Conservation (phyloP, 305 asterid species). For the Rubia tinctorum region DNA sequence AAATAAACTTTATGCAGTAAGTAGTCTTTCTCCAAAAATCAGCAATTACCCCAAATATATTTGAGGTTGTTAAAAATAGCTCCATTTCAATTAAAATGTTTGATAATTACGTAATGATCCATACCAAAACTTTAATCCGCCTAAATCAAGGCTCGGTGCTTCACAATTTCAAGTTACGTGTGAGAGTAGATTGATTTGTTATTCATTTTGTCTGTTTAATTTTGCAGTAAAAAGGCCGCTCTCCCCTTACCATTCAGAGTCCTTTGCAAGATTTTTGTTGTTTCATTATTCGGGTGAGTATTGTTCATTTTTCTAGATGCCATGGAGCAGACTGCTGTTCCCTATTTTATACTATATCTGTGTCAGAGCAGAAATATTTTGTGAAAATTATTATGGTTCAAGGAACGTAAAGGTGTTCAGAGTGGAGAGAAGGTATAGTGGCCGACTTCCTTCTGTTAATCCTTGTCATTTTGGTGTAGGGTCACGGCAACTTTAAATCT, state of each 20-base stretch:
- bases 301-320: neutral
- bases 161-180: too few species aligned
- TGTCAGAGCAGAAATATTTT: neutral
- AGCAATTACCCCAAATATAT: too few species aligned
- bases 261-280: slow-evolving; percentile 42
- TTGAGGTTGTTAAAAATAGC: too few species aligned
- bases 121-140: too few species aligned
- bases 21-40: too few species aligned
- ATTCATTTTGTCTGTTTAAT: neutral
- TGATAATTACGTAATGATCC: too few species aligned
- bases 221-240: slow-evolving; percentile 29
- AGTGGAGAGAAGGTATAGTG: neutral
- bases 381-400: neutral
- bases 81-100: too few species aligned
- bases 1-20: too few species aligned
- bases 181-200: neutral
- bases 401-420: neutral
- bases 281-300: slow-evolving; percentile 49
- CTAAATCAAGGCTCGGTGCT: too few species aligned
- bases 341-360: too few species aligned
- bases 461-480: slow-evolving; percentile 17
- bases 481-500: slow-evolving; percentile 26
- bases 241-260: slow-evolving; percentile 32
- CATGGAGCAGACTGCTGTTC: too few species aligned
- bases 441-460: neutral